Conservation (phyloP, 352 stramenopile species). For the Pythium plurisporium region DNA sequence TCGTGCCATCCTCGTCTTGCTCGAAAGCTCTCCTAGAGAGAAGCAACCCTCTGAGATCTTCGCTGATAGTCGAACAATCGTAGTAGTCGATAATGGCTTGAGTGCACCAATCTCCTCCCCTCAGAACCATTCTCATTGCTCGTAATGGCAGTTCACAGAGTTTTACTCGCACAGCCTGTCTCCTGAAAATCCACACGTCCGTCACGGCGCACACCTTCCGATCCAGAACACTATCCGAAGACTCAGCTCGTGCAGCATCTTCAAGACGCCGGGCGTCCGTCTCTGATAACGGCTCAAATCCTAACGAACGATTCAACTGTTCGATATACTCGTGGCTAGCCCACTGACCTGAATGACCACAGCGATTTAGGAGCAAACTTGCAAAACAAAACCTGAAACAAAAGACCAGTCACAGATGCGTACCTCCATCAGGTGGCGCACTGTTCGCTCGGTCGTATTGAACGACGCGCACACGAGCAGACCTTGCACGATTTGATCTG, state of each 20-base stretch:
- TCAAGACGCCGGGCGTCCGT: neutral
- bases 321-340: neutral
- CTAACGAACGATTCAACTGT: neutral
- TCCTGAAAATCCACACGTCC: constrained; percentile 7
- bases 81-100: constrained; percentile 5
- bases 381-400: too few species aligned
- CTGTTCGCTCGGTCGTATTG: too few species aligned
- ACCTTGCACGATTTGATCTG: too few species aligned
- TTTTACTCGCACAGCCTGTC: neutral
- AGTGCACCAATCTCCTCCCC: neutral
- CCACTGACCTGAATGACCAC: neutral
- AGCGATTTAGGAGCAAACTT: too few species aligned
- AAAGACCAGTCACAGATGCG: too few species aligned
- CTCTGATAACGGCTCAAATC: neutral
- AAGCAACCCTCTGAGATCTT: constrained; percentile 4
- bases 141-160: constrained; percentile 2
- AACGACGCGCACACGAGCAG: too few species aligned
- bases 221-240: neutral
- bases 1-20: neutral
- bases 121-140: constrained; percentile 1
- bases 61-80: constrained; percentile 19
- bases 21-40: constrained; percentile 12
- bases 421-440: too few species aligned
- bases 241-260: neutral
- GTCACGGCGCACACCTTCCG: constrained; percentile 8